phyloP scores from a whole-genome alignment of 23 red algal genomes.

The Gracilaria gracilis region DNA sequence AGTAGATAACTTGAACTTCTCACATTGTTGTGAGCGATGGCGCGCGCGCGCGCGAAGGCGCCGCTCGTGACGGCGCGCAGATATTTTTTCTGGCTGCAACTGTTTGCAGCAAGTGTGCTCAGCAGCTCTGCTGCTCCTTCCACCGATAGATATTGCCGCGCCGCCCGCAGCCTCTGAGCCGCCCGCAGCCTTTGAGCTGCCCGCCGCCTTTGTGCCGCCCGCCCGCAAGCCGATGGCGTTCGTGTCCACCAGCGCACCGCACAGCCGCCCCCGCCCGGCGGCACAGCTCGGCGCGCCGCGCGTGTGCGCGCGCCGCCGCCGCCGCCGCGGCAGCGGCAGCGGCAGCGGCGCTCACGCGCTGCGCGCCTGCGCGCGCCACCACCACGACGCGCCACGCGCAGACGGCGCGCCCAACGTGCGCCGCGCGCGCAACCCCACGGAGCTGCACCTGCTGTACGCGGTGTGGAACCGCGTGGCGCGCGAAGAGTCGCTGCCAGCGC shows the following conservation, averaged over 20 bases:
- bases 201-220: no score
- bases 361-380: neutral
- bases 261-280: neutral
- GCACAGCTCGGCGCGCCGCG: neutral
- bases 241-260: neutral
- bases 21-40: neutral
- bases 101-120: constrained; percentile 1
- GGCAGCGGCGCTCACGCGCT: neutral
- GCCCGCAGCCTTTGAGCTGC: no score
- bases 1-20: neutral
- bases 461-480: constrained; percentile 53
- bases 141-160: no score
- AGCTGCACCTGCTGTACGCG: constrained; percentile 33
- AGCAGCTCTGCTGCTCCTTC: neutral
- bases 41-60: neutral
- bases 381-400: neutral
- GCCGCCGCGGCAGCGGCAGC: no score
- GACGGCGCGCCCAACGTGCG: neutral
- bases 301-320: neutral
- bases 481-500: neutral
- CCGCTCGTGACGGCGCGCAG: neutral
- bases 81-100: constrained; percentile 2
- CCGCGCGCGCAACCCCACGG: constrained; percentile 15
- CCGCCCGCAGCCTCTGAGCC: no score
- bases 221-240: neutral